Evolutionary conservation across 257 asterid species (phyloP), one percentile per base, ranked within the genome.

Genomic region (Scutellaria minor): DNA sequence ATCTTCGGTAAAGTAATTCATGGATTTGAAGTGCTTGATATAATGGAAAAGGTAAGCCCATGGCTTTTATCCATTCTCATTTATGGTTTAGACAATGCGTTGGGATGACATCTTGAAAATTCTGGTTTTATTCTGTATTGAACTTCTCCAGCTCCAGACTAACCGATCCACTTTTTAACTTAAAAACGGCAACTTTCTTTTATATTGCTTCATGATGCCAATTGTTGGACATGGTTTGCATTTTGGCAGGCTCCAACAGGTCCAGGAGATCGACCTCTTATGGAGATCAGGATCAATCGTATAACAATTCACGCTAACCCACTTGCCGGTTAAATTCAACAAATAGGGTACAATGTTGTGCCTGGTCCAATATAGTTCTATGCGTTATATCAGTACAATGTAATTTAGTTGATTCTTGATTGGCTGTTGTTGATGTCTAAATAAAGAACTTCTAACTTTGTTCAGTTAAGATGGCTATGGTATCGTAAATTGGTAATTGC

Each of bases 261-360:
- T 77, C 86, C 94, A 2, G 92, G 92, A 7, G 99, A 95, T 70
- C 84, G 75, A 54, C 97, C 99, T 63, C 94, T 89, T 46, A 94
- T 92, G 76, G 99, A 95, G 84, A 95, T 92, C 84, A 79, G 99
- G 83, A 54, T 92, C 77, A 95, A 88, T 75, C 94, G 98, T 10
- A 87, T 95, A 65, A 95, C 98, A 0, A 87, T 92, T 47, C 97
- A 95, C 70, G 98, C 99, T 66, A 95, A 95, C 74, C 99, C 99
- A 14, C 96, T 92, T 69, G 96, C 99, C 13, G 97, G 96, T 70
- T 92, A 80, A 84, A 15, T 59, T 69, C 58, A 55, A 52, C 48
- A 60, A 24, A 69, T 35, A 37, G 2, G 53, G 51, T 56, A n/a
- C 69, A 27, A 46, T 20, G 14, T 66, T 31, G 44, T 69, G 44